These are phyloP conservation scores for Inonotus hispidus DNA, from an alignment of 1,284 basidiomycete species.

Conservation along the genomic window DNA sequence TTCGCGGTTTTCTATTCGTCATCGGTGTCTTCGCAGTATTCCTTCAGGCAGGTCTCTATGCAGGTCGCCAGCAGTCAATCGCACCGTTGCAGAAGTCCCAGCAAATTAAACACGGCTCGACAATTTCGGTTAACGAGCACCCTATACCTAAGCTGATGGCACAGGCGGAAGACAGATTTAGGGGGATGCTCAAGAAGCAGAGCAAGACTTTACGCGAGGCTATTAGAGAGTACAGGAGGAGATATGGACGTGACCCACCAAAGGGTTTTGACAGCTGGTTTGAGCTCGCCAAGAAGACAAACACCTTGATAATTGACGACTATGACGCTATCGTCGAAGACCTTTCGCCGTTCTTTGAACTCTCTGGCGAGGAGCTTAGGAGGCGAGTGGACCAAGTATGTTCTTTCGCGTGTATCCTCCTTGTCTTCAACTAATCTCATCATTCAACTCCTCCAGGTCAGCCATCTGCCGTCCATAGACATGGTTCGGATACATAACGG, in stretches of 20 bases:
- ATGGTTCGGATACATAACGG: slow-evolving; percentile 73
- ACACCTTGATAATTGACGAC: slow-evolving; percentile 83
- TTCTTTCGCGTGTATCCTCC: slow-evolving; percentile 11
- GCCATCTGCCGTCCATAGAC: slow-evolving; percentile 77
- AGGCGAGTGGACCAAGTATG: slow-evolving; percentile 64
- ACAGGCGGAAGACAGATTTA: slow-evolving; percentile 65
- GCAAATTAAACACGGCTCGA: slow-evolving; percentile 1
- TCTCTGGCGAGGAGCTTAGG: slow-evolving; percentile 70
- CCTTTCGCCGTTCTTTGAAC: slow-evolving; percentile 73
- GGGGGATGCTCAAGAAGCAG: slow-evolving; percentile 63
- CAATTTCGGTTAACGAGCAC: slow-evolving; percentile 40
- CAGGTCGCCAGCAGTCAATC: slow-evolving; percentile 28
- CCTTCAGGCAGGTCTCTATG: slow-evolving; percentile 51
- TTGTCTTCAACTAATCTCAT: neutral
- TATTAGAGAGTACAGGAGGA: slow-evolving; percentile 69
- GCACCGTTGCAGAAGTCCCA: slow-evolving; percentile 17
- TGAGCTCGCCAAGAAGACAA: slow-evolving; percentile 68
- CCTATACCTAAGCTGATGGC: slow-evolving; percentile 82
- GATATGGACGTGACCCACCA: slow-evolving; percentile 79
- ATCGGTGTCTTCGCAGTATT: slow-evolving; percentile 45
- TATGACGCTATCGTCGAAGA: slow-evolving; percentile 82
- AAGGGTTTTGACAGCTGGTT: slow-evolving; percentile 90
- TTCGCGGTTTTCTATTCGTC: slow-evolving; percentile 40
- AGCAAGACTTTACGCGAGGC: slow-evolving; percentile 73
- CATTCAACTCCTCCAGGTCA: slow-evolving; percentile 44